Percentiles rank a stretch among this genome's conserved stretches.
Conservation (phyloP, 352 stramenopile species). For the Phytophthora pinifolia region DNA sequence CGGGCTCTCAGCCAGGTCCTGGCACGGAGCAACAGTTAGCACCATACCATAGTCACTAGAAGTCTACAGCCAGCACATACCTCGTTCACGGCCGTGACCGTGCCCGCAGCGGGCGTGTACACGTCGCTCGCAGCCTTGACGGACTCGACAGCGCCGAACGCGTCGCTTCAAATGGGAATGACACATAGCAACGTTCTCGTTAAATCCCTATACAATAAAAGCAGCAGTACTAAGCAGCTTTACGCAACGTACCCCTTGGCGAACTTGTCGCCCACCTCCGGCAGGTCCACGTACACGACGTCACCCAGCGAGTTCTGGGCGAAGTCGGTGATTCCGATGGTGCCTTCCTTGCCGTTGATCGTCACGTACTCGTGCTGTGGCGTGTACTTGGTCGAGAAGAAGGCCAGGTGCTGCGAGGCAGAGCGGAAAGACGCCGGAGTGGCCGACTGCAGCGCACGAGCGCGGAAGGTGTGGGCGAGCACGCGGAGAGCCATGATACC, state of each 20-base stretch:
- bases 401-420: slow-evolving; percentile 44
- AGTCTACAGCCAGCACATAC: slow-evolving; percentile 21
- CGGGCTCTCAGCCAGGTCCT: slow-evolving; percentile 79
- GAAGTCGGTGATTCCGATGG: slow-evolving; percentile 97
- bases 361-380: slow-evolving; percentile 86
- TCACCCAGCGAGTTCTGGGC: slow-evolving; percentile 97
- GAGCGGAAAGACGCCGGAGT: slow-evolving; percentile 32
- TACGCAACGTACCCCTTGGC: slow-evolving; percentile 81
- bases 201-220: slow-evolving; percentile 3
- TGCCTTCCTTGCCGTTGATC: slow-evolving; percentile 80
- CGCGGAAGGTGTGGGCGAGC: slow-evolving; percentile 57
- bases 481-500: slow-evolving; percentile 51
- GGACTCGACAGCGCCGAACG: slow-evolving; percentile 97
- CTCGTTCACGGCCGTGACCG: slow-evolving; percentile 94
- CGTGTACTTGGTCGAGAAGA: slow-evolving; percentile 88
- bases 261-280: slow-evolving; percentile 93
- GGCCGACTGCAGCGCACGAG: slow-evolving; percentile 25
- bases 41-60: not conserved
- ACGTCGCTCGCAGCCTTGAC: slow-evolving; percentile 99
- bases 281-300: slow-evolving; percentile 97
- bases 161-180: slow-evolving; percentile 58
- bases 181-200: slow-evolving; percentile 15
- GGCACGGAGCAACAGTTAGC: slow-evolving; percentile 2
- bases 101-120: slow-evolving; percentile 94
- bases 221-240: not conserved